Base-by-base conservation (phyloP, 2,329 filamentous ascomycete genomes). In the Ophiognomonia clavigignenti-juglandacearum region DNA sequence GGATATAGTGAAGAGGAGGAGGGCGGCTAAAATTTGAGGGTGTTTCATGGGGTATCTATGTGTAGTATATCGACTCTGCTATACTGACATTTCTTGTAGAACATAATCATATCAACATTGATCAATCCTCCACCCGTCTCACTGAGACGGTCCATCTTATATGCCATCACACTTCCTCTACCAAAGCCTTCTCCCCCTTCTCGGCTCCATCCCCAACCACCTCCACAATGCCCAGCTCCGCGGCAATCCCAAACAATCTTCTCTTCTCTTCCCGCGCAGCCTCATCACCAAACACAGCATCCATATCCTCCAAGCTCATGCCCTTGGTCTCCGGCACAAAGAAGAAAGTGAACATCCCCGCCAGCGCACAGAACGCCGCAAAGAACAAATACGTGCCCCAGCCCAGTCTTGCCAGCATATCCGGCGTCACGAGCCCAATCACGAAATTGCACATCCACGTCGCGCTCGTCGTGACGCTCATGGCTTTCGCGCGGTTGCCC, bases 371-470 rank as follows among this genome's bases (percentile, higher is more conserved):
- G 55, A 78, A 77, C 4, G 69, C 63, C 0, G 73, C 74, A 52
- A 80, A 79, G 64, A 80, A 79, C 16, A 76, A 65, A 50, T 78
- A 79, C 0, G 68, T 68, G 6, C 69, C 68, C 50, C 62, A 72
- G 14, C 60, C 63, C 4, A 59, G 77, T 23, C 72, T 69, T 43
- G 74, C 61, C 5, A 81, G 66, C 34, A 82, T 67, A 4, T 74
- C 73, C 0, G 76, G 78, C 0, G 74, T 78, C n/a, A 78, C 73
- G n/a, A 78, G 66, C 14, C 76, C 74, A 50, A 61, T 57, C 36
- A 60, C 71, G 29, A 82, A 82, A 58, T 83, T 81, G 58, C 74
- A 78, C 20, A 78, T 61, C 70, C 78, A 82, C 47, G 75, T 79
- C 2, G 69, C 72, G 52, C 69, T 75, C 1, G 72, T 74, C n/a